Evolutionary conservation across 2,329 filamentous ascomycete genomes (phyloP).

Genomic region (Aspergillus sp.): DNA sequence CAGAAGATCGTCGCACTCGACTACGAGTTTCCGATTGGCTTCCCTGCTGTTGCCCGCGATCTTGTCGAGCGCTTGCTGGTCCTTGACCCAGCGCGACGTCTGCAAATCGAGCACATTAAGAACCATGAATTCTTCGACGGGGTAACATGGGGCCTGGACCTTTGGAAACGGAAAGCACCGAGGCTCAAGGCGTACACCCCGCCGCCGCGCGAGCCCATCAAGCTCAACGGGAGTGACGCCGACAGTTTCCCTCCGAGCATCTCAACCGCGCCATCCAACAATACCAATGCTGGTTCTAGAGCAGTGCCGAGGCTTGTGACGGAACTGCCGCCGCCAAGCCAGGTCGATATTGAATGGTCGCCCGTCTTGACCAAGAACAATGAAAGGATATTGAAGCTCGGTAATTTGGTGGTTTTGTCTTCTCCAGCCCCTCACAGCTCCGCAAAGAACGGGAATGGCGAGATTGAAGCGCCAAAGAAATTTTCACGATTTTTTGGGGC

Average conservation of each 20-base stretch:
- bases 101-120: constrained; percentile 93
- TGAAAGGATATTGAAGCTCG: constrained; percentile 87
- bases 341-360: constrained; percentile 97
- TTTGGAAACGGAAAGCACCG: constrained; percentile 88
- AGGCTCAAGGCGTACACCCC: constrained; percentile 76
- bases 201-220: constrained; percentile 66
- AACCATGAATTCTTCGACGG: constrained; percentile 93
- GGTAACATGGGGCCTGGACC: constrained; percentile 66
- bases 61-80: constrained; percentile 85
- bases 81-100: constrained; percentile 69
- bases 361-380: constrained; percentile 84
- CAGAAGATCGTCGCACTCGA: constrained; percentile 95
- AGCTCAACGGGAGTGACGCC: constrained; percentile 51
- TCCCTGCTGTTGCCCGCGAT: constrained; percentile 76
- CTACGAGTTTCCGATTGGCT: constrained; percentile 84
- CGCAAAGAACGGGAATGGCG: constrained; percentile 54
- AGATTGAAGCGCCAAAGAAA: constrained; percentile 66
- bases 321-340: constrained; percentile 89
- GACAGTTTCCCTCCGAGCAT: constrained; percentile 37
- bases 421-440: constrained; percentile 67
- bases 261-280: constrained; percentile 29
- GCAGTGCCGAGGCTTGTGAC: constrained; percentile 77
- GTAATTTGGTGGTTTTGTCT: constrained; percentile 77
- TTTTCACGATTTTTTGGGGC: constrained; percentile 89
- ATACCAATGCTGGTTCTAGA: constrained; percentile 40